Percentiles rank a stretch among this genome's conserved stretches.
Evolutionary conservation across 306 rosid genomes (phyloP).

Genomic region (Rubus idaeus): DNA sequence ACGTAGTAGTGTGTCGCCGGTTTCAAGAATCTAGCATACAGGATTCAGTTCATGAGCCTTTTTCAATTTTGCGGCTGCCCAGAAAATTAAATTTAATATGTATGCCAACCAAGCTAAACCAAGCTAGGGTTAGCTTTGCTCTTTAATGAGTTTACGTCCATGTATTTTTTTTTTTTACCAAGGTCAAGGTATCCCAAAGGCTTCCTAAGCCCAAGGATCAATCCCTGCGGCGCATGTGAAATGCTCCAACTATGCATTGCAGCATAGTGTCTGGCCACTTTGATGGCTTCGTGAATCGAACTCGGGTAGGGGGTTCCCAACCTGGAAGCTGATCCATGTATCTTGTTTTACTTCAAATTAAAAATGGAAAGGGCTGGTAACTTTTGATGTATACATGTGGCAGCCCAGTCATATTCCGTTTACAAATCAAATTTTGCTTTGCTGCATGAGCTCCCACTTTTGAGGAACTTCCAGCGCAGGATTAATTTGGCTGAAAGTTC

Average conservation of each 20-base stretch:
- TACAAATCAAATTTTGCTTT: background rate
- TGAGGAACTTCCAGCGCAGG: conserved; percentile 5
- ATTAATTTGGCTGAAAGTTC: background rate
- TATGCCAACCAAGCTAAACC: background rate
- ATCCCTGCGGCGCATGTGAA: no score
- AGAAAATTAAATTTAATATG: background rate
- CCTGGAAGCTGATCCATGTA: no score
- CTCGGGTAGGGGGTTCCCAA: no score
- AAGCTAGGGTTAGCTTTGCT: background rate
- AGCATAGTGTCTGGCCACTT: no score
- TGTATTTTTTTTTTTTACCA: background rate
- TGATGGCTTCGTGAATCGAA: no score
- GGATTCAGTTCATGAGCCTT: background rate
- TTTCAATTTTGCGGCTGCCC: conserved; percentile 18
- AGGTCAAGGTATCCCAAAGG: no score
- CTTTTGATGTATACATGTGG: background rate
- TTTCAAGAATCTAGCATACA: background rate
- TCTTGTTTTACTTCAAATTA: conserved; percentile 6
- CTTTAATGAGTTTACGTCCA: background rate
- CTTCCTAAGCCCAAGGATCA: no score
- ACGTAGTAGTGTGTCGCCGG: background rate
- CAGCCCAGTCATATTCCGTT: background rate
- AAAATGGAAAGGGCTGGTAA: background rate
- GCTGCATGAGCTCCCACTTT: conserved; percentile 1
- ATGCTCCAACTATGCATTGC: no score